Percentiles rank a stretch among this genome's conserved stretches.
Evolutionary conservation across 345 rosid species (phyloP).

Genomic region (Acer yangbiense): DNA sequence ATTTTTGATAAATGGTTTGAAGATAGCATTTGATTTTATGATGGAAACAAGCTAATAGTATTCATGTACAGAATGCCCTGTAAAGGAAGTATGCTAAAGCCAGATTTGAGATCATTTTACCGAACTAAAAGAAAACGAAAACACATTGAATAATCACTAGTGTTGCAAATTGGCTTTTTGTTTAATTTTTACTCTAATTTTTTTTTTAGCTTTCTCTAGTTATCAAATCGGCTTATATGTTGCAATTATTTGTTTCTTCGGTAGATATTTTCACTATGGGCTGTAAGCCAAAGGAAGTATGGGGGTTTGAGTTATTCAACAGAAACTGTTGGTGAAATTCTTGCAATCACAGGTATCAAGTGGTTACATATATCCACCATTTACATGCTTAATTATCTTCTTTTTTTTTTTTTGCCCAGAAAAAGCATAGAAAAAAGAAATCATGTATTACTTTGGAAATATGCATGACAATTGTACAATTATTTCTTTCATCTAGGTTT

Average conservation of each 20-base stretch:
- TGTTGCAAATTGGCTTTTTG: background rate
- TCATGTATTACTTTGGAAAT: background rate
- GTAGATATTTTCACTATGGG: conserved; percentile 89
- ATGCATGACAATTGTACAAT: conserved; percentile 12
- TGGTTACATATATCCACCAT: background rate
- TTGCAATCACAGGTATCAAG: conserved; percentile 67
- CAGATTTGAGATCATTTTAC: background rate
- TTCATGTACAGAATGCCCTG: background rate
- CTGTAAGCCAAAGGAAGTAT: conserved; percentile 67
- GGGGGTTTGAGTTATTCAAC: conserved; percentile 80
- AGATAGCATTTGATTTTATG: background rate
- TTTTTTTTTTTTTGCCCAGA: too few species aligned
- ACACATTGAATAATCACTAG: too few species aligned
- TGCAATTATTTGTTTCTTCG: background rate
- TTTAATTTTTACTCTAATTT: background rate
- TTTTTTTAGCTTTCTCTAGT: background rate
- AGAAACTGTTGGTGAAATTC: conserved; percentile 70
- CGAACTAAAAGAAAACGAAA: too few species aligned
- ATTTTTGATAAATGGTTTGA: background rate
- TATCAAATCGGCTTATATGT: background rate
- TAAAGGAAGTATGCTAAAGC: background rate
- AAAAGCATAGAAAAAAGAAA: too few species aligned
- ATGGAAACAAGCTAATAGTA: background rate
- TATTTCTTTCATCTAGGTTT: conserved; percentile 47
- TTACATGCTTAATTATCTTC: background rate